These are phyloP conservation scores for Pichia nakasei DNA, from an alignment of 805 yeast genomes.

Conservation along the genomic window DNA sequence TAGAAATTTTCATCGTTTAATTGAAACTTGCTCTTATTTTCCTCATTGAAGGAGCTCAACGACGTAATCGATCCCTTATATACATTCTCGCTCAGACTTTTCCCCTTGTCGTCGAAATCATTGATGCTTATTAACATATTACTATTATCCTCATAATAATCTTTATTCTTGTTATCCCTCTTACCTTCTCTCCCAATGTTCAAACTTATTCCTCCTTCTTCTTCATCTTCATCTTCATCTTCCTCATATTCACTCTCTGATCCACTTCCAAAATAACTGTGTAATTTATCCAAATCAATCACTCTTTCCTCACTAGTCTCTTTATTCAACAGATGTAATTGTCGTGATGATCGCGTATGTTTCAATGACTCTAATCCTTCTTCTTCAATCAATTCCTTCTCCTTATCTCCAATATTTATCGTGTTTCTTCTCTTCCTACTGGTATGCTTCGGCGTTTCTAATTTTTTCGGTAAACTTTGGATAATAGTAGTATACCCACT, in stretches of 20 bases:
- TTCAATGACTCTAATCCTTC: constrained; percentile 13
- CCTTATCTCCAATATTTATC: constrained; percentile 16
- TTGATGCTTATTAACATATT: background rate
- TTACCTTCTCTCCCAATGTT: background rate
- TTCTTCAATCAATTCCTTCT: constrained; percentile 6
- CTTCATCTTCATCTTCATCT: constrained; percentile 2
- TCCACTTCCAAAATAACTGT: constrained; percentile 23
- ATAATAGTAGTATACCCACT: constrained; percentile 16
- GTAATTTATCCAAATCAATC: constrained; percentile 23
- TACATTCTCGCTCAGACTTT: constrained; percentile 2
- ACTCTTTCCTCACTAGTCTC: constrained; percentile 17
- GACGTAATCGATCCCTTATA: constrained; percentile 12
- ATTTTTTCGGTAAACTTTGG: constrained; percentile 13
- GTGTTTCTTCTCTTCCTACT: constrained; percentile 21
- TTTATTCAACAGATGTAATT: constrained; percentile 19
- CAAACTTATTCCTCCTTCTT: background rate
- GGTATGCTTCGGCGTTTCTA: background rate
- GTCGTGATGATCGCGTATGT: constrained; percentile 23
- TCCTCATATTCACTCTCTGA: constrained; percentile 12
- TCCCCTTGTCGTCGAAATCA: constrained; percentile 3
- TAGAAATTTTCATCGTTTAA: constrained; percentile 11
- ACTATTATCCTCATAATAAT: background rate
- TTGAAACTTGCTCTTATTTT: constrained; percentile 11
- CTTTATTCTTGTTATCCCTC: background rate
- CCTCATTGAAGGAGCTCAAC: constrained; percentile 14